Evolutionary conservation across 257 asterid species (phyloP), one percentile per base, ranked within the genome.

Genomic region (Solanum chmielewskii): DNA sequence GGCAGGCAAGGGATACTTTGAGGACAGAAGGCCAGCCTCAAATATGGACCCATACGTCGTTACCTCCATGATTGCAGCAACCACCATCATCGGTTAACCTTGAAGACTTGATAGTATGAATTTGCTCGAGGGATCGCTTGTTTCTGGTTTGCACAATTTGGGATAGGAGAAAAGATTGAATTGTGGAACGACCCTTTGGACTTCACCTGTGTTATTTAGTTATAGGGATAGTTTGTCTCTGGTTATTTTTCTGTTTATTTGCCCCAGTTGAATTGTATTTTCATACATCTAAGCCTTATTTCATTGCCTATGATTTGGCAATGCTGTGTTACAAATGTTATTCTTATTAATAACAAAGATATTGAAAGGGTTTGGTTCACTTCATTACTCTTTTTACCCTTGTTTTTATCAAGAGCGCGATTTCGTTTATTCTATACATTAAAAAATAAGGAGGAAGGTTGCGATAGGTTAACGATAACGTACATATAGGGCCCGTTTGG

Each of bases 1-100:
- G 86, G 98, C 93, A 15, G 99, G 99, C 41, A 96, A 96, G 87
- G 99, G 99, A 2, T 96, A 96, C 93, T 96, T 96, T 21, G 99
- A 96, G 91, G 98, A 96, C 88, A 89, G 98, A 86, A 92, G 99
- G 93, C 99, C 99, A 3, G 95, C 99, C 71, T 96, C 99, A 0
- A 96, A 96, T 89, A 96, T 96, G 99, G 99, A 96, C 85, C 99
- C 99, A 0, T 96, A 95, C 25, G 44, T 91, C 0, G 98, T 96
- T 39, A 96, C 99, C 49, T 91, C 97, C 35, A 95, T 96, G 99
- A 94, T 96, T 37, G 98, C 98, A 7, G 95, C 95, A 87, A 96
- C 98, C 68, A 96, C 99, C 75, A 88, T 96, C 75, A 90, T 96
- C 20, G 90, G 94, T 85, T 93, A 93, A 89, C 83, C 86, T 45